Percentiles rank a stretch among this genome's conserved stretches.
phyloP scores from a whole-genome alignment of 1,284 basidiomycete genomes.

The Ustilago loliicola region DNA sequence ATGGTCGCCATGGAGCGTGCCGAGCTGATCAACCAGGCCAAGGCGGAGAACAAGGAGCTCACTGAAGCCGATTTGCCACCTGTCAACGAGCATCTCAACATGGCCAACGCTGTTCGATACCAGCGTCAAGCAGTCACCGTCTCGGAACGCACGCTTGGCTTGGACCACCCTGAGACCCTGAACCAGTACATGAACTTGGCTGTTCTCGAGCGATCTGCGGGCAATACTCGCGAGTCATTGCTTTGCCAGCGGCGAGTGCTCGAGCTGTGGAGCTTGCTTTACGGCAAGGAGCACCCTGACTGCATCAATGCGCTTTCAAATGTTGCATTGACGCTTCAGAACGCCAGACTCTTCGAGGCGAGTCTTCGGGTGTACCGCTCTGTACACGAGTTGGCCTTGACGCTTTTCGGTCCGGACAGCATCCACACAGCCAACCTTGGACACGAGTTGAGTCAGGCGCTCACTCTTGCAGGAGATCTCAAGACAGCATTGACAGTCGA shows the following conservation, averaged over 20 bases:
- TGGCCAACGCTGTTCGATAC: conserved; percentile 72
- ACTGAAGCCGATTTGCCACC: conserved; percentile 45
- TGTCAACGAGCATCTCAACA: conserved; percentile 70
- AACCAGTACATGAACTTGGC: conserved; percentile 76
- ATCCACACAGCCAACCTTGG: conserved; percentile 68
- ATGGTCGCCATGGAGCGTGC: conserved; percentile 47
- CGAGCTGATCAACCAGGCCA: conserved; percentile 54
- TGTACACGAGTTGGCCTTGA: conserved; percentile 60
- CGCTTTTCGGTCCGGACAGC: conserved; percentile 63
- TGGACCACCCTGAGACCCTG: conserved; percentile 75
- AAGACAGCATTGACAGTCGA: conserved; percentile 64
- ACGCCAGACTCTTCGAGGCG: conserved; percentile 55
- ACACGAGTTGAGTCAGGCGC: conserved; percentile 68
- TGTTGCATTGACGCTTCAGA: conserved; percentile 63
- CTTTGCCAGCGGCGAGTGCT: conserved; percentile 74
- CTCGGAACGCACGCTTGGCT: conserved; percentile 74
- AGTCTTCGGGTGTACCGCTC: conserved; percentile 59
- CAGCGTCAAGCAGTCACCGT: conserved; percentile 75
- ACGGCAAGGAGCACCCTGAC: conserved; percentile 74
- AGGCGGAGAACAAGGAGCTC: conserved; percentile 55
- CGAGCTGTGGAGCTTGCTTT: conserved; percentile 74
- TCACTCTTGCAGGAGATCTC: conserved; percentile 65
- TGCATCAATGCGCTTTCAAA: conserved; percentile 73
- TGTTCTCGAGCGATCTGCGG: conserved; percentile 74
- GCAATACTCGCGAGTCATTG: conserved; percentile 71